A percentile compares a stretch with the other conserved stretches of the same genome.
These are phyloP conservation scores for Penicillium lagena DNA, from an alignment of 495 filamentous ascomycete genomes.

Conservation along the genomic window DNA sequence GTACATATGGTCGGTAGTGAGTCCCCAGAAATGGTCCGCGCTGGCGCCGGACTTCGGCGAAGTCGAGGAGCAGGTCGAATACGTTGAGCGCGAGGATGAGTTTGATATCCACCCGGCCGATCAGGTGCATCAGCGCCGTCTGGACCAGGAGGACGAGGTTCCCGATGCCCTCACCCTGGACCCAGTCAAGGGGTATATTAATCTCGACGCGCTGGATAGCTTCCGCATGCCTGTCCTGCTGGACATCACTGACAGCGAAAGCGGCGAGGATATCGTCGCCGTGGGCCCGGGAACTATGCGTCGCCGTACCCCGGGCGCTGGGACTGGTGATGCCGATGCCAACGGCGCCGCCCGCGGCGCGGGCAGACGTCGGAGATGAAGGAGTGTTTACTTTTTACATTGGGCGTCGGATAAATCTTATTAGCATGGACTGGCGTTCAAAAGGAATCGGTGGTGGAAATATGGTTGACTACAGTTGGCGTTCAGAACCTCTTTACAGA, in stretches of 20 bases:
- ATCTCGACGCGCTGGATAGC: slow-evolving; percentile 42
- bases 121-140: slow-evolving; percentile 82
- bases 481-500: too few species aligned
- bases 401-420: not conserved
- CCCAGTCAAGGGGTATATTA: slow-evolving; percentile 47
- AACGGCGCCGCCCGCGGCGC: slow-evolving; percentile 9
- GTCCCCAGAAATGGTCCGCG: slow-evolving; percentile 92
- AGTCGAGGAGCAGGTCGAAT: slow-evolving; percentile 97
- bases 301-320: slow-evolving; percentile 60
- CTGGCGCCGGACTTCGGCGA: slow-evolving; percentile 95
- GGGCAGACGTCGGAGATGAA: slow-evolving; percentile 4
- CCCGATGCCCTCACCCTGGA: slow-evolving; percentile 81
- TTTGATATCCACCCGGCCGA: slow-evolving; percentile 96
- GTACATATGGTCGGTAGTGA: slow-evolving; percentile 88
- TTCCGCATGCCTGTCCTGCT: slow-evolving; percentile 87
- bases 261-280: slow-evolving; percentile 83
- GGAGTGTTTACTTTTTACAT: not conserved
- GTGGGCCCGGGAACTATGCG: slow-evolving; percentile 81
- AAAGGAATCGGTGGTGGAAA: too few species aligned
- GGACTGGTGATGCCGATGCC: slow-evolving; percentile 34
- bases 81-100: slow-evolving; percentile 90
- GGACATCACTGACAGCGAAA: slow-evolving; percentile 67
- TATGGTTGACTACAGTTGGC: too few species aligned
- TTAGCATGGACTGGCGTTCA: too few species aligned
- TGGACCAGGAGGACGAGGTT: slow-evolving; percentile 84